phyloP scores from a whole-genome alignment of 495 filamentous ascomycete genomes.

The Xylaria castorea region DNA sequence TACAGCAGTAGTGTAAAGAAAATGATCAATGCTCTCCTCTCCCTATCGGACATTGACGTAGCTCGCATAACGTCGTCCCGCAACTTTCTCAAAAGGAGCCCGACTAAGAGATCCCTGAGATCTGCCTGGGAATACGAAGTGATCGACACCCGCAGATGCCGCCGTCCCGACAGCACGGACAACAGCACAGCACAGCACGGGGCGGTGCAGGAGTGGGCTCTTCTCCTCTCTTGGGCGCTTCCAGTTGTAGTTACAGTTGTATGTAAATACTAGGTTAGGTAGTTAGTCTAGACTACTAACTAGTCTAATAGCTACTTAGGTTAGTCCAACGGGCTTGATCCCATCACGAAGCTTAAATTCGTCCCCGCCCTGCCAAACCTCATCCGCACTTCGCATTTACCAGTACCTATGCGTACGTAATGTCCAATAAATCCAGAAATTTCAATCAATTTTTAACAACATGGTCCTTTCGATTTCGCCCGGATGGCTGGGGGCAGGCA shows the following conservation, averaged over 20 bases:
- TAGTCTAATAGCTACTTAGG: too few relatives aligned
- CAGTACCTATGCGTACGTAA: neutral
- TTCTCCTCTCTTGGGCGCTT: neutral
- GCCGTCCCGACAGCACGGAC: constrained; percentile 23
- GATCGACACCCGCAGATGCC: constrained; percentile 33
- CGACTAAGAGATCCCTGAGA: neutral
- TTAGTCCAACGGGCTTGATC: constrained; percentile 3
- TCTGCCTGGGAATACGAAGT: constrained; percentile 37
- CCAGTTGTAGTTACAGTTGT: neutral
- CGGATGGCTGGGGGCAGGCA: neutral
- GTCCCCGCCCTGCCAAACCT: neutral
- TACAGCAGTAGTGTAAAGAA: too few relatives aligned
- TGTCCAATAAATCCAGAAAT: neutral
- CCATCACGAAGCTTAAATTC: constrained; percentile 4
- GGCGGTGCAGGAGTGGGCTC: constrained; percentile 1
- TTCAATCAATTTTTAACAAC: neutral
- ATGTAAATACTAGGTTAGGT: too few relatives aligned
- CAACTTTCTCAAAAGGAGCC: neutral
- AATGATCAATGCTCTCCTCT: neutral
- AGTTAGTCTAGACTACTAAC: too few relatives aligned
- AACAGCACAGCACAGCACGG: neutral
- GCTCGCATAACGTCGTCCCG: constrained; percentile 8
- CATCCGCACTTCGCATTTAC: neutral
- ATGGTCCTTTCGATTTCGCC: neutral
- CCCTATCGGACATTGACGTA: constrained; percentile 3